Conservation (phyloP, 208 protist genomes). For the Blechomonas ayalai region DNA sequence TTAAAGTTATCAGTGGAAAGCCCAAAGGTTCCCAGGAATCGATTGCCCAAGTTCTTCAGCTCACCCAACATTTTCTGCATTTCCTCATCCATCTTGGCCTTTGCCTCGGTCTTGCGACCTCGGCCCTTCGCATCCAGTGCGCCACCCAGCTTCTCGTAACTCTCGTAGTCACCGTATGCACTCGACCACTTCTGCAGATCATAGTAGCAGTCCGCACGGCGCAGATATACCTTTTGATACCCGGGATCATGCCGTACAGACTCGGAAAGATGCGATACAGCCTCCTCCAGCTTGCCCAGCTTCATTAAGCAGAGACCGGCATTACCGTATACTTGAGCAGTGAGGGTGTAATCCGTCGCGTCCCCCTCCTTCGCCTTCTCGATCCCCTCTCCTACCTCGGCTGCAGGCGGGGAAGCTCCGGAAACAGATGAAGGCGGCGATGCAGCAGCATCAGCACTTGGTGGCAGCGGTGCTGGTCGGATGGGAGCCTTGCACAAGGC, state of each 20-base stretch:
- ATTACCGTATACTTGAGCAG: conserved; percentile 83
- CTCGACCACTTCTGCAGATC: conserved; percentile 73
- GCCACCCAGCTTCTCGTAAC: conserved; percentile 65
- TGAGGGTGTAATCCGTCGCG: conserved; percentile 70
- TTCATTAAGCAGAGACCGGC: conserved; percentile 71
- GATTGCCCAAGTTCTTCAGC: conserved; percentile 95
- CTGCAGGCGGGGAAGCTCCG: neutral
- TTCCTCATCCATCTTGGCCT: conserved; percentile 86
- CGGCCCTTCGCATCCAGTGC: conserved; percentile 30
- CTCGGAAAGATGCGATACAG: conserved; percentile 64
- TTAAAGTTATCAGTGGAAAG: conserved; percentile 97
- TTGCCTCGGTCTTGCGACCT: conserved; percentile 47
- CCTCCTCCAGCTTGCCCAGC: conserved; percentile 59
- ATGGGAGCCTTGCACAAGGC: conserved; percentile 48
- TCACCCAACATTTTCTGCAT: conserved; percentile 94
- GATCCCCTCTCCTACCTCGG: neutral
- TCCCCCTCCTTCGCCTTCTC: conserved; percentile 14
- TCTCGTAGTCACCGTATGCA: conserved; percentile 86
- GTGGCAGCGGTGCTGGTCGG: conserved; percentile 29
- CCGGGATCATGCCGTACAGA: conserved; percentile 74
- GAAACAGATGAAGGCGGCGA: conserved; percentile 1
- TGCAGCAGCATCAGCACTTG: neutral
- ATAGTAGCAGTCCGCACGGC: conserved; percentile 89
- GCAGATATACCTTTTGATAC: conserved; percentile 81
- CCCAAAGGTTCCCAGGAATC: conserved; percentile 94